Conservation (phyloP, 2,329 filamentous ascomycete species). For the Xylaria sp. region DNA sequence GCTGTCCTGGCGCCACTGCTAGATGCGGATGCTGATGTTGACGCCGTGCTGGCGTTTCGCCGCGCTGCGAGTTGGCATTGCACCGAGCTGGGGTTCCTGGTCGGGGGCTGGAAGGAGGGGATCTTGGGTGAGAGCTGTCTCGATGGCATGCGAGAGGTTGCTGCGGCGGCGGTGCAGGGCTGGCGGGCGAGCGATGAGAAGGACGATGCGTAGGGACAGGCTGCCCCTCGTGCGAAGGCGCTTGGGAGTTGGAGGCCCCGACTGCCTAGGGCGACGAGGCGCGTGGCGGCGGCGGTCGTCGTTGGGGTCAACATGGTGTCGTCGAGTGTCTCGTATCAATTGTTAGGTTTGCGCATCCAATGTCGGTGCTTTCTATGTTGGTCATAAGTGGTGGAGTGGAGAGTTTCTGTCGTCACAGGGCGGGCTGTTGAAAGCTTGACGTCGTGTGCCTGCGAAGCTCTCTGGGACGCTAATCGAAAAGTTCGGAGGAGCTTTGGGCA, state of each 20-base stretch:
- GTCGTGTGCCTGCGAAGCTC: constrained; percentile 32
- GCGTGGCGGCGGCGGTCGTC: constrained; percentile 45
- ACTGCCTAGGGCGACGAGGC: constrained; percentile 46
- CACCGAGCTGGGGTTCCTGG: constrained; percentile 34
- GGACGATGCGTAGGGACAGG: constrained; percentile 43
- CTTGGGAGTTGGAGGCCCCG: constrained; percentile 48
- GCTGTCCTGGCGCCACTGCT: constrained; percentile 41
- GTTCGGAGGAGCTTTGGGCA: constrained; percentile 35
- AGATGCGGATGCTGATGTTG: constrained; percentile 5
- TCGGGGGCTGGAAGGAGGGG: constrained; percentile 27
- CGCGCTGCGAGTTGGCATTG: constrained; percentile 44
- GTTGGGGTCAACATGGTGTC: constrained; percentile 46
- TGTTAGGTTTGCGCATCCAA: constrained; percentile 11
- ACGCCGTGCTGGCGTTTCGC: constrained; percentile 42
- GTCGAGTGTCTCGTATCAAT: constrained; percentile 21
- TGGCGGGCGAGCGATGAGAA: constrained; percentile 41
- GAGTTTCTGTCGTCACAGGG: constrained; percentile 31
- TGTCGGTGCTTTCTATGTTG: neutral
- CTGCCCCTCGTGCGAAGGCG: constrained; percentile 44
- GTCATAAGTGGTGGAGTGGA: constrained; percentile 30
- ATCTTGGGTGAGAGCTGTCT: constrained; percentile 39
- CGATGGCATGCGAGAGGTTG: constrained; percentile 35
- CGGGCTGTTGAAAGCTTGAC: constrained; percentile 36
- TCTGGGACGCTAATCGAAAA: constrained; percentile 32
- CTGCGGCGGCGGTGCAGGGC: constrained; percentile 36